phyloP scores from a whole-genome alignment of 2,329 filamentous ascomycete species.

The Sporothrix humicola region DNA sequence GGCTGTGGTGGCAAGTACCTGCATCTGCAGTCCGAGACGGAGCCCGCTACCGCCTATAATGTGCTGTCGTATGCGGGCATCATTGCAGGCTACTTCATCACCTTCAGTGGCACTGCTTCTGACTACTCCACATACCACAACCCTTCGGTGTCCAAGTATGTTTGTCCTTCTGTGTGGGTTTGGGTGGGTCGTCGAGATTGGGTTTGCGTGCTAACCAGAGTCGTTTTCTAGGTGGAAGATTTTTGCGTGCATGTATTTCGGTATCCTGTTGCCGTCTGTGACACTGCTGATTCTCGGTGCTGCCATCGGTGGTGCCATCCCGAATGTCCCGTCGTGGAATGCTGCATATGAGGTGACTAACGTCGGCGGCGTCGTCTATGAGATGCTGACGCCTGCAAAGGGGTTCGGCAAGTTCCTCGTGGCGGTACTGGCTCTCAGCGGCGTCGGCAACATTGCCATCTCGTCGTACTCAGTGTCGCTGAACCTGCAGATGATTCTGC shows the following conservation, averaged over 20 bases:
- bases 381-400: conserved; percentile 54
- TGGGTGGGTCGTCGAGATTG: not conserved
- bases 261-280: conserved; percentile 57
- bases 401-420: conserved; percentile 56
- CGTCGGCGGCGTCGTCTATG: conserved; percentile 53
- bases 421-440: conserved; percentile 52
- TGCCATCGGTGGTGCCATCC: conserved; percentile 57
- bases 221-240: conserved; percentile 45
- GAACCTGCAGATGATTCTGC: conserved; percentile 61
- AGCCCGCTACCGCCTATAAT: conserved; percentile 47
- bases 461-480: conserved; percentile 50
- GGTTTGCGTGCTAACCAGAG: not conserved
- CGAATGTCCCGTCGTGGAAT: conserved; percentile 52
- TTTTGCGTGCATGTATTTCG: conserved; percentile 58
- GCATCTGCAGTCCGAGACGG: conserved; percentile 51
- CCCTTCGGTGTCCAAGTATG: conserved; percentile 50
- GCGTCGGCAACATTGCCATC: conserved; percentile 53
- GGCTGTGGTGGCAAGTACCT: conserved; percentile 60
- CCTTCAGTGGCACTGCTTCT: conserved; percentile 60
- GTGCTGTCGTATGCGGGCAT: conserved; percentile 54
- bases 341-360: conserved; percentile 50
- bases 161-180: not conserved
- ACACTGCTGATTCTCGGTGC: conserved; percentile 57
- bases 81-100: conserved; percentile 60
- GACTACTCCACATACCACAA: conserved; percentile 64